phyloP scores from a whole-genome alignment of 2,329 filamentous ascomycete species.

The Neofusicoccum ribis region DNA sequence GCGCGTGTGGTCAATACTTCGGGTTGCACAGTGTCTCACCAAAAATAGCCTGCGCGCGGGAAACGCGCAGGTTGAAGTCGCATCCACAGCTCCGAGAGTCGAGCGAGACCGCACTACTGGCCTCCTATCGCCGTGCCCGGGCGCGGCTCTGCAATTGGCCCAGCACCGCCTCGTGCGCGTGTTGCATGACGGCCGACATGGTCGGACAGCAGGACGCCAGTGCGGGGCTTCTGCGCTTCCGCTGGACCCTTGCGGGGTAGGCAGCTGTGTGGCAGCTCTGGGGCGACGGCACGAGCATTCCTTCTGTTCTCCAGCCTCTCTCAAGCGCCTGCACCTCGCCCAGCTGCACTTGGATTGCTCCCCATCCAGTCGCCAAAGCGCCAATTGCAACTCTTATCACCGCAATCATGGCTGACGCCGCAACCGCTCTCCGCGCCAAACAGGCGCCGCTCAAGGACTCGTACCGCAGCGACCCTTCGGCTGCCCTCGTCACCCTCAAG shows the following conservation, averaged over 20 bases:
- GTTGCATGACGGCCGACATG: not conserved
- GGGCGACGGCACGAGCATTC: too few species aligned
- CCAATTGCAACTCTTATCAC: not conserved
- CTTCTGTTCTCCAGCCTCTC: not conserved
- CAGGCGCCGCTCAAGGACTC: conserved; percentile 51
- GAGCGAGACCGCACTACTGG: too few species aligned
- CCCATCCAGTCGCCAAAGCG: not conserved
- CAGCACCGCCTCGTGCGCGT: not conserved
- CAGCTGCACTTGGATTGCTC: not conserved
- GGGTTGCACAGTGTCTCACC: not conserved
- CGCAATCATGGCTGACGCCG: not conserved
- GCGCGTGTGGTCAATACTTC: not conserved
- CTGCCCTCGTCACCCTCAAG: conserved; percentile 49
- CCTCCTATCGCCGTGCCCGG: too few species aligned
- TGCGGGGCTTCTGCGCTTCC: not conserved
- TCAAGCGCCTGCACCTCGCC: not conserved
- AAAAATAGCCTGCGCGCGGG: not conserved
- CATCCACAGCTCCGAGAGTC: not conserved
- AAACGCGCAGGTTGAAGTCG: not conserved
- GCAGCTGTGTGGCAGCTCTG: too few species aligned
- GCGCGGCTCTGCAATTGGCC: too few species aligned
- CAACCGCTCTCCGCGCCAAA: conserved; percentile 44
- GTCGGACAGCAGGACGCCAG: not conserved
- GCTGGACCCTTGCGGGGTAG: conserved; percentile 15
- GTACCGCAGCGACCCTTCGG: conserved; percentile 46